Percentiles rank a stretch among this genome's conserved stretches.
phyloP scores from a whole-genome alignment of 2,329 filamentous ascomycete species.

The Penicillium sp. region DNA sequence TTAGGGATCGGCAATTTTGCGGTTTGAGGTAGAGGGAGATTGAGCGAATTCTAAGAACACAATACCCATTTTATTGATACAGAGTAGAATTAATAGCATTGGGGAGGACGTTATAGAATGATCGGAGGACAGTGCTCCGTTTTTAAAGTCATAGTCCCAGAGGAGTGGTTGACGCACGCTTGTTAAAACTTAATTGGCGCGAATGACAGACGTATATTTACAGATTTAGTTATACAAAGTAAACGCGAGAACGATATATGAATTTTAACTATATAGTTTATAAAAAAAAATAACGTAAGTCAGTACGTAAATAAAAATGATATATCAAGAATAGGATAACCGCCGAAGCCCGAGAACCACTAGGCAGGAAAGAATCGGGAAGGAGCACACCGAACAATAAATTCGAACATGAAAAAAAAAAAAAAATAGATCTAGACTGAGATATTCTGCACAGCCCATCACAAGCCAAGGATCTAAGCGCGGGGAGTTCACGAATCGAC shows the following conservation, averaged over 20 bases:
- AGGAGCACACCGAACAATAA: not conserved
- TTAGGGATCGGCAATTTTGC: conserved; percentile 6
- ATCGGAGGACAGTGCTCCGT: conserved; percentile 21
- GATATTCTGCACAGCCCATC: conserved; percentile 10
- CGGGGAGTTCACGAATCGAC: conserved; percentile 11
- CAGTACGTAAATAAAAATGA: not conserved
- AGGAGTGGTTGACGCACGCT: conserved; percentile 33
- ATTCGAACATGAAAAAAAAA: not conserved
- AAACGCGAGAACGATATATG: not conserved
- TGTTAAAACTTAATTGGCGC: conserved; percentile 36
- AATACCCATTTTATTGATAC: no score
- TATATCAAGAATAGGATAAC: not conserved
- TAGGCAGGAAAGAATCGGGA: not conserved
- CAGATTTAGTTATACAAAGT: not conserved
- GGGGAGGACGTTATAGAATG: not conserved
- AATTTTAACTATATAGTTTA: not conserved
- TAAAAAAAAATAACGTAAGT: not conserved
- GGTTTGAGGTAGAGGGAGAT: conserved; percentile 1
- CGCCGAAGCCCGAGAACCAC: not conserved
- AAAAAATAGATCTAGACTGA: not conserved
- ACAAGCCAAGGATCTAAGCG: conserved; percentile 13
- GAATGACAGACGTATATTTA: conserved; percentile 19
- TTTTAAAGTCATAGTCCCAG: conserved; percentile 23
- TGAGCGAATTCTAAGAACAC: not conserved
- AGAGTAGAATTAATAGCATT: not conserved